Evolutionary conservation across 768 basidiomycete genomes (phyloP).

Genomic region (Pseudohyphozyma bogoriensis): DNA sequence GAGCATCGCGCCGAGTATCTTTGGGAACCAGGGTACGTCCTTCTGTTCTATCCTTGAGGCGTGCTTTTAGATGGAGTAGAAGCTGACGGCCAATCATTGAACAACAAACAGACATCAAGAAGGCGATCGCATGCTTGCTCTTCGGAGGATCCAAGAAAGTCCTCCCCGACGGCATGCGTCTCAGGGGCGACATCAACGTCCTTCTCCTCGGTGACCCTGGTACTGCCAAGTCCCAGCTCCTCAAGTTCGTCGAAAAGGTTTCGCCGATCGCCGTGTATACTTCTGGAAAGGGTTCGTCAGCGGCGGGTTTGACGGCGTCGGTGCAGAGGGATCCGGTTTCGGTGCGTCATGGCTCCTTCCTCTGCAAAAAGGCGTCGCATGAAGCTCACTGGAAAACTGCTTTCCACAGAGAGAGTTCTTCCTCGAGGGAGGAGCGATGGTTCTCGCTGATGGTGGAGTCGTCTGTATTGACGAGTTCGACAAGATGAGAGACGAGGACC

Average conservation of each 20-base stretch:
- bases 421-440: slow-evolving; percentile 98
- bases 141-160: slow-evolving; percentile 97
- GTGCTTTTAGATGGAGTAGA: too few relatives aligned
- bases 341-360: slow-evolving; percentile 45
- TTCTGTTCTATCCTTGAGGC: not conserved
- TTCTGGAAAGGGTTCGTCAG: slow-evolving; percentile 95
- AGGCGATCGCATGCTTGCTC: slow-evolving; percentile 88
- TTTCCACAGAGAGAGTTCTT: slow-evolving; percentile 80
- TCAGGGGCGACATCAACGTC: slow-evolving; percentile 97
- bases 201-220: slow-evolving; percentile 92
- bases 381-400: not conserved
- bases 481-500: slow-evolving; percentile 98
- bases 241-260: slow-evolving; percentile 98
- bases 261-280: slow-evolving; percentile 98
- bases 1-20: slow-evolving; percentile 95
- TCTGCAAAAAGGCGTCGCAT: not conserved
- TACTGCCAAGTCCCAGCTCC: slow-evolving; percentile 92
- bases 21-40: slow-evolving; percentile 69
- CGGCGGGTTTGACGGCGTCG: slow-evolving; percentile 93
- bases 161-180: slow-evolving; percentile 89
- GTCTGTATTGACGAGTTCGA: slow-evolving; percentile 99
- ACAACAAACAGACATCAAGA: slow-evolving; percentile 72
- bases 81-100: not conserved
- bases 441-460: slow-evolving; percentile 92
- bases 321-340: slow-evolving; percentile 89